Evolutionary conservation across 352 stramenopile species (phyloP).

Genomic region (Pythium myriotylum): DNA sequence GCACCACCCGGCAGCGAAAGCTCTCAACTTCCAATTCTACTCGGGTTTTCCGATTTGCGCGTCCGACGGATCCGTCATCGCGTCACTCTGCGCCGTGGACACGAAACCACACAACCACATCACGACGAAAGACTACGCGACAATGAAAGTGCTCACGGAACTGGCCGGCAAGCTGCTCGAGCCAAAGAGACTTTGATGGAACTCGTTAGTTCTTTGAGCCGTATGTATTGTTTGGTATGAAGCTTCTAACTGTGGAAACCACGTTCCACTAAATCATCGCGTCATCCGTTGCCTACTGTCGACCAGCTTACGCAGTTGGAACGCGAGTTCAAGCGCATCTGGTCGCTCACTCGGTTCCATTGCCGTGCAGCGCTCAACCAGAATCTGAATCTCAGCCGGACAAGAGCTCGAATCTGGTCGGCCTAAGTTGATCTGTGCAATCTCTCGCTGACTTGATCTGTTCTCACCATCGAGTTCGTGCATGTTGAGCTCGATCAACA

Average conservation of each 20-base stretch:
- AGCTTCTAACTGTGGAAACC: no score
- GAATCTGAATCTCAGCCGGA: conserved; percentile 17
- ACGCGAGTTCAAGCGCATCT: conserved; percentile 19
- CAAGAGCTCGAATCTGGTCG: no score
- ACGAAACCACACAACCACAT: conserved; percentile 50
- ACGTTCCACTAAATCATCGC: no score
- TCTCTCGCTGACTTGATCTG: no score
- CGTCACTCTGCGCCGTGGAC: conserved; percentile 45
- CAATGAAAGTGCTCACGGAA: conserved; percentile 55
- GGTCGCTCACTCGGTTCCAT: conserved; percentile 22
- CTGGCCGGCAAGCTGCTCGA: conserved; percentile 45
- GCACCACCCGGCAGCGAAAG: conserved; percentile 42
- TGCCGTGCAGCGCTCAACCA: conserved; percentile 21
- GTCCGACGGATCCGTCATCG: conserved; percentile 44
- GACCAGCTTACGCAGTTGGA: conserved; percentile 13
- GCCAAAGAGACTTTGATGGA: neutral
- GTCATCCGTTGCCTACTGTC: no score
- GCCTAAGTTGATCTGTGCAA: no score
- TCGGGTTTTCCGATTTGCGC: conserved; percentile 54
- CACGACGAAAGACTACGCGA: conserved; percentile 66
- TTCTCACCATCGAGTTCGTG: conserved; percentile 11
- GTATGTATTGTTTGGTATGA: no score
- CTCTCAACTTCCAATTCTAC: conserved; percentile 60
- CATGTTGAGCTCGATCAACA: conserved; percentile 14
- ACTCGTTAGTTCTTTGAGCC: no score